Evolutionary conservation across 257 asterid species (phyloP).

Genomic region (Przewalskia tangutica): DNA sequence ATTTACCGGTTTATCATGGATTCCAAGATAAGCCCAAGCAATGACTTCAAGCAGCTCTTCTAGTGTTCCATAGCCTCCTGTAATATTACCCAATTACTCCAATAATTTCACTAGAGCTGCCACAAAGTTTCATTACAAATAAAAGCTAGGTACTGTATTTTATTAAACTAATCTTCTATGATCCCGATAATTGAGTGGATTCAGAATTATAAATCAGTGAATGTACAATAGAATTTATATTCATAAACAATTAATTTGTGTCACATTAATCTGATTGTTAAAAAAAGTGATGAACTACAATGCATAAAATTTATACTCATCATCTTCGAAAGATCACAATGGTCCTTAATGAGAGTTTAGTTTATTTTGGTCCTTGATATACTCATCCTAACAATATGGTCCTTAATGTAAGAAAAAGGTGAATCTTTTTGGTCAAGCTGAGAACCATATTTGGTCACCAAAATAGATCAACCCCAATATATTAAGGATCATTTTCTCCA

Average conservation of each 20-base stretch:
- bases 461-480: not conserved
- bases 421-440: not conserved
- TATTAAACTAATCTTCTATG: not conserved
- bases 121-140: not conserved
- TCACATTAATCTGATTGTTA: not conserved
- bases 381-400: not conserved
- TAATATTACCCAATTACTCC: not conserved
- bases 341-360: not conserved
- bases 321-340: not conserved
- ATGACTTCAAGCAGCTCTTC: slow-evolving; percentile 49
- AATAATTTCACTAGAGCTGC: too few species aligned
- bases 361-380: not conserved
- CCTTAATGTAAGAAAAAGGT: not conserved
- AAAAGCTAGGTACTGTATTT: too few species aligned
- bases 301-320: not conserved
- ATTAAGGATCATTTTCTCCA: not conserved
- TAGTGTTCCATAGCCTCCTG: slow-evolving; percentile 59
- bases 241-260: not conserved
- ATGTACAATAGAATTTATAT: not conserved
- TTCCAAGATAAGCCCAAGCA: slow-evolving; percentile 57
- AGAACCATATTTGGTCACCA: not conserved
- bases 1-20: slow-evolving; percentile 59
- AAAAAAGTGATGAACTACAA: not conserved
- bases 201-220: not conserved
- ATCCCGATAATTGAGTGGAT: not conserved